Conservation (phyloP, 352 stramenopile genomes). For the Lagenidium sp. region DNA sequence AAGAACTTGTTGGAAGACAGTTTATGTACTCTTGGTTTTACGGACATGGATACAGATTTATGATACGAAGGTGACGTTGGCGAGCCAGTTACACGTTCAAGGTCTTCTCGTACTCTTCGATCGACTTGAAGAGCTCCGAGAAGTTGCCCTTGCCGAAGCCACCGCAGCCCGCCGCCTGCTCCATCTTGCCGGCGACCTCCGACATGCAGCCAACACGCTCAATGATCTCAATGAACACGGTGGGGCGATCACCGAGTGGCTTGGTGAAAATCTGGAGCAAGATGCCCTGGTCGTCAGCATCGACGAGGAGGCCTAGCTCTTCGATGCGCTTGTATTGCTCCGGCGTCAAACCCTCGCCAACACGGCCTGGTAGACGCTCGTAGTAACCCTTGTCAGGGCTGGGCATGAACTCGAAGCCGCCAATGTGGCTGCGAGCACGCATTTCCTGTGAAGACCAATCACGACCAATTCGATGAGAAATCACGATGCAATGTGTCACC, state of each 20-base stretch:
- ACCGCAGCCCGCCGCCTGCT: conserved; percentile 73
- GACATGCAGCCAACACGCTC: conserved; percentile 87
- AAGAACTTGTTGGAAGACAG: too few species aligned
- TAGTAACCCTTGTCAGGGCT: conserved; percentile 88
- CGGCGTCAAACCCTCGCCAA: conserved; percentile 68
- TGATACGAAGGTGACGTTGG: background rate
- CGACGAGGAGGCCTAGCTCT: conserved; percentile 89
- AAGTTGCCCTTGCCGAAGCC: conserved; percentile 93
- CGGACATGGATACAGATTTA: too few species aligned
- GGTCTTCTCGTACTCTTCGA: conserved; percentile 86
- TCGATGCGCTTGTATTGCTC: conserved; percentile 90
- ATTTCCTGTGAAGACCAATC: conserved; percentile 30
- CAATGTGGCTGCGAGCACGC: conserved; percentile 57
- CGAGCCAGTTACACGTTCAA: conserved; percentile 48
- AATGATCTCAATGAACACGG: conserved; percentile 91
- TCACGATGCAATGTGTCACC: too few species aligned
- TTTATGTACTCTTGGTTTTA: background rate
- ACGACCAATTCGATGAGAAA: too few species aligned
- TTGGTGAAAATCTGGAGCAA: conserved; percentile 92
- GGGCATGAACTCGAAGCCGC: conserved; percentile 85
- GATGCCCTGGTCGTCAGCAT: conserved; percentile 94
- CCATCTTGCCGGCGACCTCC: conserved; percentile 53
- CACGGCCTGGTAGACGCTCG: conserved; percentile 70
- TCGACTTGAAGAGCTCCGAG: conserved; percentile 88
- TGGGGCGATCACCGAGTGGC: conserved; percentile 77